Evolutionary conservation across 2,329 filamentous ascomycete genomes (phyloP), one percentile per base, ranked within the genome.

Genomic region (Scortechinia acanthostroma): DNA sequence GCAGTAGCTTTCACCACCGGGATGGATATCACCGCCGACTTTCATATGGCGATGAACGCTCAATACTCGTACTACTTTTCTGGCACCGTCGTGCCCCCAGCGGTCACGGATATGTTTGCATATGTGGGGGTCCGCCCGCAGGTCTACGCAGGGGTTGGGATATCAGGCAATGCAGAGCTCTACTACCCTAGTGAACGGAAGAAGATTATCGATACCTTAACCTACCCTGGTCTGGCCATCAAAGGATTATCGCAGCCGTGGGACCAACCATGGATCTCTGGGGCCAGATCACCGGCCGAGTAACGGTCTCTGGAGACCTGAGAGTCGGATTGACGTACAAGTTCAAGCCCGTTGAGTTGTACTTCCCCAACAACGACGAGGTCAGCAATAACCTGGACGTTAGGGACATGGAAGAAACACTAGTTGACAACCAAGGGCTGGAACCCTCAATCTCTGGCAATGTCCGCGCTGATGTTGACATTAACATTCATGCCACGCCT

Each of bases 41-140:
- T 40, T 10, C 10, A 40, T 6, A 6, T 40, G 6, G 35, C 13
- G 20, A 6, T 40, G 10, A 6, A 19, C 17, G 35, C 35, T 13
- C 35, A 40, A 40, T 40, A 40, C 20, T 13, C 10, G 10, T 40
- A 40, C 35, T 40, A 40, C 17, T 40, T 40, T 40, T 13, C 14
- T 15, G 35, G 35, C 14, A 15, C 35, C 6, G 20, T 40, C 10
- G 6, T 40, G 35, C 10, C 35, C 17, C 6, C 35, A n/a, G 14
- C 35, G 13, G 6, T 13, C 10, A 19, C 35, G 14, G 6, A 40
- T 40, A 15, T 13, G 13, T 10, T 10, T 17, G 14, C 20, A 40
- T 19, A n/a, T n/a, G n/a, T n/a, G n/a, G n/a, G n/a, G n/a, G 10
- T 6, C 17, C 20, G 20, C 35, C 20, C 20, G 13, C 20, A 13